phyloP scores from a whole-genome alignment of 352 stramenopile genomes.

The Globisporangium sylvaticum region DNA sequence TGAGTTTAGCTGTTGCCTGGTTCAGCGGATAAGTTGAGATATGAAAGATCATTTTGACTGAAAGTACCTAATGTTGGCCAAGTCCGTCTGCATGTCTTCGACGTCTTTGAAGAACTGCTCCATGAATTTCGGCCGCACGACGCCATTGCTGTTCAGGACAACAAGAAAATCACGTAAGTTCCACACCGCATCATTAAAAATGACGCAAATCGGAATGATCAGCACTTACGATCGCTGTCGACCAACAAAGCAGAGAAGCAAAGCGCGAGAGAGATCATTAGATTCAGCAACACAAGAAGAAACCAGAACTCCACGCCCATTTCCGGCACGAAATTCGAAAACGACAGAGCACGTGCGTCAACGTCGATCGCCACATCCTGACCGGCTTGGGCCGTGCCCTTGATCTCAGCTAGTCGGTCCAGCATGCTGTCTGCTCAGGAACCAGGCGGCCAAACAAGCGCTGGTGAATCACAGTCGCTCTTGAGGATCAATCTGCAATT shows the following conservation, averaged over 20 bases:
- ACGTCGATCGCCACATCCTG: conserved; percentile 60
- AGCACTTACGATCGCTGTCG: conserved; percentile 7
- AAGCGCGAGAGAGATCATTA: neutral
- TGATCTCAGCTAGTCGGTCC: conserved; percentile 72
- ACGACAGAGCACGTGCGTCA: conserved; percentile 31
- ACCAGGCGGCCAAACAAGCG: too few relatives aligned
- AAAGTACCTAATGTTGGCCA: conserved; percentile 83
- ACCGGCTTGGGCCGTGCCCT: conserved; percentile 33
- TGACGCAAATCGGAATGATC: neutral
- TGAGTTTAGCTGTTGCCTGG: neutral
- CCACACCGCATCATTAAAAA: neutral
- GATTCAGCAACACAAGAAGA: neutral
- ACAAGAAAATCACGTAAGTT: neutral
- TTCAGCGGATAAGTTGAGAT: neutral
- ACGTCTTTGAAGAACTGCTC: conserved; percentile 95
- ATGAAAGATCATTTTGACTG: neutral
- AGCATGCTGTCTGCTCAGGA: conserved; percentile 33
- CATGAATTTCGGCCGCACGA: conserved; percentile 89
- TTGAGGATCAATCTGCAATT: neutral
- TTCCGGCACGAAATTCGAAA: neutral
- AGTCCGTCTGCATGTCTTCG: conserved; percentile 92
- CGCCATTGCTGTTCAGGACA: conserved; percentile 24
- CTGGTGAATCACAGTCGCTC: too few relatives aligned
- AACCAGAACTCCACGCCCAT: neutral
- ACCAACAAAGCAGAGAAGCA: neutral